Conservation (phyloP, 2,329 filamentous ascomycete species). For the Paraphoma sp. region DNA sequence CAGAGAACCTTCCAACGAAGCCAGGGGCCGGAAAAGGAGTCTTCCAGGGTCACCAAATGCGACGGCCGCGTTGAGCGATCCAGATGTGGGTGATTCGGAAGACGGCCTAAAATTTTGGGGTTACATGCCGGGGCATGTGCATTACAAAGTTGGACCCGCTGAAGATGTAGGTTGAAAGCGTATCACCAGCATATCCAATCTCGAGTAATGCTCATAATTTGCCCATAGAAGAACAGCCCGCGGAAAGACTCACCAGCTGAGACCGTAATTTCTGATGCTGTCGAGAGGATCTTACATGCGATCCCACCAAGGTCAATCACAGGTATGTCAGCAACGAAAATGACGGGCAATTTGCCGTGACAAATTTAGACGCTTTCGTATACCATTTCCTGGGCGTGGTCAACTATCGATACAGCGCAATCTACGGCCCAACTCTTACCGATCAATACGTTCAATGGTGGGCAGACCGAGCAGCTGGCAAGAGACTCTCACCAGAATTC, state of each 20-base stretch:
- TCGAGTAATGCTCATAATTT: neutral
- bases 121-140: constrained; percentile 46
- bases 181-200: neutral
- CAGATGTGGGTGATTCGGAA: constrained; percentile 18
- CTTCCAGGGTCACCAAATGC: constrained; percentile 13
- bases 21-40: constrained; percentile 30
- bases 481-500: constrained; percentile 50
- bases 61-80: constrained; percentile 5
- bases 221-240: constrained; percentile 1
- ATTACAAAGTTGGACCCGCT: constrained; percentile 32
- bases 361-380: constrained; percentile 51
- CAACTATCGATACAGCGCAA: constrained; percentile 56
- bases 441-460: constrained; percentile 57
- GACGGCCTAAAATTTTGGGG: constrained; percentile 43
- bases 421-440: constrained; percentile 56
- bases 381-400: constrained; percentile 55
- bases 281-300: constrained; percentile 41
- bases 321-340: constrained; percentile 17
- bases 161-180: constrained; percentile 21
- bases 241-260: constrained; percentile 16
- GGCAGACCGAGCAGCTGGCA: constrained; percentile 44
- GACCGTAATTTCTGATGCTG: constrained; percentile 28
- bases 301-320: constrained; percentile 44
- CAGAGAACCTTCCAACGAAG: constrained; percentile 22
- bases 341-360: constrained; percentile 8